These are phyloP conservation scores for Drechmeria coniospora DNA, from an alignment of 2,329 filamentous ascomycete species.

Conservation along the genomic window DNA sequence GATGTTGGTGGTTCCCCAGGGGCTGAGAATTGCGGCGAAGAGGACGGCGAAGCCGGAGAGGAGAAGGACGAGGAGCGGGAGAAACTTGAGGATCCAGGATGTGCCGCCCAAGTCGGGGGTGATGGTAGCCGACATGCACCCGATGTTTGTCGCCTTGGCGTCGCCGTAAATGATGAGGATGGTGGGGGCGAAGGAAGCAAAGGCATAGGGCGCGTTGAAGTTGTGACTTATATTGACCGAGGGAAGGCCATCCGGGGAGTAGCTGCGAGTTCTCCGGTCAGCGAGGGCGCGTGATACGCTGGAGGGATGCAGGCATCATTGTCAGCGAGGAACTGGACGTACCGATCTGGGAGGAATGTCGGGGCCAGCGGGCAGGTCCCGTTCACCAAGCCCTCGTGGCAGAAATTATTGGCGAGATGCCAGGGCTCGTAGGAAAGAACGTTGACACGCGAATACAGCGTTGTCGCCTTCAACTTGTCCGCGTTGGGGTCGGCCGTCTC, in stretches of 20 bases:
- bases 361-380: constrained; percentile 61
- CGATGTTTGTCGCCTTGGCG: constrained; percentile 43
- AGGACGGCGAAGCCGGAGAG: constrained; percentile 71
- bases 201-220: constrained; percentile 71
- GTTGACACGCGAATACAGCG: constrained; percentile 54
- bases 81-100: constrained; percentile 52
- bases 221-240: constrained; percentile 60
- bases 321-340: no score
- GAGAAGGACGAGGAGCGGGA: constrained; percentile 65
- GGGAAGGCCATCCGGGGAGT: constrained; percentile 36
- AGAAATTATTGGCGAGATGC: constrained; percentile 45
- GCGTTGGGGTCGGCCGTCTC: constrained; percentile 35
- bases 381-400: constrained; percentile 41
- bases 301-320: no score
- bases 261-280: constrained; percentile 10
- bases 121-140: constrained; percentile 67
- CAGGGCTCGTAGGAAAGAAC: constrained; percentile 67
- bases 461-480: constrained; percentile 46
- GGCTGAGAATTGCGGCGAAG: constrained; percentile 74
- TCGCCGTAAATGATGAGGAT: constrained; percentile 67
- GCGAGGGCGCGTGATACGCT: no score
- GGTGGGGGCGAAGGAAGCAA: constrained; percentile 64
- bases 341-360: constrained; percentile 37
- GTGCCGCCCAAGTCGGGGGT: constrained; percentile 69
- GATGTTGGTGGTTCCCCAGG: constrained; percentile 81